Conservation (phyloP, 2,329 filamentous ascomycete species). For the Aspergillus texensis region DNA sequence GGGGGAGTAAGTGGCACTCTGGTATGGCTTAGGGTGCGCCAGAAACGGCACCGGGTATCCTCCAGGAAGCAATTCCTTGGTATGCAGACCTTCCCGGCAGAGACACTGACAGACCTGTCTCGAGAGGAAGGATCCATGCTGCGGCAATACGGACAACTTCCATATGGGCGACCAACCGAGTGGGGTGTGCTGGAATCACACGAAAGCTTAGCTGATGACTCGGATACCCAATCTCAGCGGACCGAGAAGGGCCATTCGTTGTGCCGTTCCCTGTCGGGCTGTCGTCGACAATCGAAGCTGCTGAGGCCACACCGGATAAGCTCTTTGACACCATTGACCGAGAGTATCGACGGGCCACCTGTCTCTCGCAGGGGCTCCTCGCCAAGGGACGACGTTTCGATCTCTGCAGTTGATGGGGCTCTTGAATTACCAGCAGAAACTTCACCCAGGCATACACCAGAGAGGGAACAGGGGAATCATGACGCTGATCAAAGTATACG, state of each 20-base stretch:
- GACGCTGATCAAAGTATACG: constrained; percentile 29
- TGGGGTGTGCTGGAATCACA: constrained; percentile 38
- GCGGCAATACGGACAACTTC: constrained; percentile 36
- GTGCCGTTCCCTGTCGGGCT: constrained; percentile 37
- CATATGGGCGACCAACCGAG: constrained; percentile 38
- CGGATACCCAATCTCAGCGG: constrained; percentile 25
- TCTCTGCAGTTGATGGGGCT: constrained; percentile 39
- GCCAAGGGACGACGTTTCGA: constrained; percentile 33
- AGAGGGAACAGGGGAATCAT: constrained; percentile 29
- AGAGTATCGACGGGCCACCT: constrained; percentile 27
- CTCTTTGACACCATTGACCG: constrained; percentile 37
- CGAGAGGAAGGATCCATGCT: constrained; percentile 35
- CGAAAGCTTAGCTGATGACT: constrained; percentile 31
- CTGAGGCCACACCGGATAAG: constrained; percentile 31
- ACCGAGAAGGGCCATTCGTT: constrained; percentile 35
- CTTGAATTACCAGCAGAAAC: constrained; percentile 39
- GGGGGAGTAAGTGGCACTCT: constrained; percentile 35
- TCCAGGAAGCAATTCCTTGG: constrained; percentile 16
- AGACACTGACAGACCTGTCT: constrained; percentile 36
- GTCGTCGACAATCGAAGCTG: constrained; percentile 29
- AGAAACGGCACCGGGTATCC: constrained; percentile 33
- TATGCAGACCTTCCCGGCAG: constrained; percentile 26
- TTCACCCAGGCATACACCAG: constrained; percentile 41
- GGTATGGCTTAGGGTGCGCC: constrained; percentile 39
- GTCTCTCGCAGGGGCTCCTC: constrained; percentile 14